A percentile compares a stretch with the other conserved stretches of the same genome.
Evolutionary conservation across 2,329 filamentous ascomycete species (phyloP).

Genomic region (Podosphaera aphanis): DNA sequence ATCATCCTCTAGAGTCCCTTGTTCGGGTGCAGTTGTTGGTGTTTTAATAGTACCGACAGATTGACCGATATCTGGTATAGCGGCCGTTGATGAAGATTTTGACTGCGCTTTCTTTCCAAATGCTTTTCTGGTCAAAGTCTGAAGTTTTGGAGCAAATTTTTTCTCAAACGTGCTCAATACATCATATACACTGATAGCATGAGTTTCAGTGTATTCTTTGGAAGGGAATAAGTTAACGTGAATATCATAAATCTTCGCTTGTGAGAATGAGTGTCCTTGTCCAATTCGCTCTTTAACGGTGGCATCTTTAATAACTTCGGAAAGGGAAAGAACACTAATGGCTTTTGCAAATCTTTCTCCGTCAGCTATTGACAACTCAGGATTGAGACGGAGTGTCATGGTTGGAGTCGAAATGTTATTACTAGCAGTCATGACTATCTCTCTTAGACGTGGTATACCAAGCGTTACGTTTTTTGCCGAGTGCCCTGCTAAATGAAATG

Average conservation of each 20-base stretch:
- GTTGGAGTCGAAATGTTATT: constrained; percentile 69
- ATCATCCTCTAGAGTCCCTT: constrained; percentile 11
- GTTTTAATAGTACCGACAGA: constrained; percentile 32
- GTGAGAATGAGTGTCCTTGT: constrained; percentile 38
- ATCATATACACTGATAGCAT: constrained; percentile 58
- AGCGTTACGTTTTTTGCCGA: constrained; percentile 96
- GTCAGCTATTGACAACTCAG: constrained; percentile 43
- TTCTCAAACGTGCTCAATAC: constrained; percentile 60
- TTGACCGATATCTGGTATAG: constrained; percentile 53
- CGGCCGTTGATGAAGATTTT: constrained; percentile 34
- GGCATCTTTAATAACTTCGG: constrained; percentile 62
- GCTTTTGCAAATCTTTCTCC: constrained; percentile 70
- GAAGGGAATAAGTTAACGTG: constrained; percentile 64
- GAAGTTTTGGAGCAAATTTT: constrained; percentile 51
- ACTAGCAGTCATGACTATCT: constrained; percentile 96
- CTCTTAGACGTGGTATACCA: constrained; percentile 86
- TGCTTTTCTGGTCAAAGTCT: constrained; percentile 49
- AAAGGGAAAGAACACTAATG: constrained; percentile 66
- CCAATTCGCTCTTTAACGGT: constrained; percentile 61
- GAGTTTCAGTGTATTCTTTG: constrained; percentile 62
- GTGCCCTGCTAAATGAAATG: constrained; percentile 97
- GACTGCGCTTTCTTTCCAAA: constrained; percentile 59
- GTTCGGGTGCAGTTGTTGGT: constrained; percentile 20
- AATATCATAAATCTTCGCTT: constrained; percentile 71
- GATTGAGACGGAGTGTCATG: constrained; percentile 63